These are phyloP conservation scores for Phylloporus sp. DNA, from an alignment of 768 basidiomycete species.

Conservation along the genomic window DNA sequence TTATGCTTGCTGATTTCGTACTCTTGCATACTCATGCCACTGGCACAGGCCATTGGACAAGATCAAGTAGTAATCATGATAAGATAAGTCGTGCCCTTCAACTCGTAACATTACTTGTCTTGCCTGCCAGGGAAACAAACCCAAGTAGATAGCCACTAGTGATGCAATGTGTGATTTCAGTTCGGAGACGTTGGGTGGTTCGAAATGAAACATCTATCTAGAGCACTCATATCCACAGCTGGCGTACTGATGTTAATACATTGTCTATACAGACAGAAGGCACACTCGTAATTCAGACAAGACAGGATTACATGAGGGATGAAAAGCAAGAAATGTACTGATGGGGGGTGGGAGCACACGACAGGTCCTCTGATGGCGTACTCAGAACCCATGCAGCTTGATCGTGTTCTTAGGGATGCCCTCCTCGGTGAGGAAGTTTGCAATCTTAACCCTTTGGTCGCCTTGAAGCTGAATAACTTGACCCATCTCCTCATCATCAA, in stretches of 20 bases:
- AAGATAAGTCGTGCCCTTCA: conserved; percentile 18
- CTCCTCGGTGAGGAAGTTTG: conserved; percentile 78
- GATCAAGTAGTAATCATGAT: conserved; percentile 59
- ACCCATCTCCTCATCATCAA: conserved; percentile 93
- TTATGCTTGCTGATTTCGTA: background rate
- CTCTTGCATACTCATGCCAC: conserved; percentile 13
- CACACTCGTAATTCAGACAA: conserved; percentile 16
- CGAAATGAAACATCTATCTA: conserved; percentile 20
- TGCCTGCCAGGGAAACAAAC: no score
- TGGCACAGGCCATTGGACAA: conserved; percentile 80
- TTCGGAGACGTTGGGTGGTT: conserved; percentile 3
- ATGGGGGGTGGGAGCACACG: conserved; percentile 1
- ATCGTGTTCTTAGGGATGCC: conserved; percentile 73
- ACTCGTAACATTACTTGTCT: conserved; percentile 7
- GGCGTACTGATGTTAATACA: conserved; percentile 24
- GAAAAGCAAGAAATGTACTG: conserved; percentile 10
- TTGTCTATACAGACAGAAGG: conserved; percentile 14
- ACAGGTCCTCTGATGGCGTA: conserved; percentile 2
- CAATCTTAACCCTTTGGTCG: conserved; percentile 91
- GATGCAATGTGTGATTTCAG: background rate
- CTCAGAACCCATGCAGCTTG: conserved; percentile 86
- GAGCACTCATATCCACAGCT: conserved; percentile 25
- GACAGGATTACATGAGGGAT: conserved; percentile 18
- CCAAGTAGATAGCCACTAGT: background rate
- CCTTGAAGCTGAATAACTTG: conserved; percentile 98